Evolutionary conservation across 148 eudicot genomes (phyloP), one percentile per base, ranked within the genome.

Genomic region (Nepenthes gracilis): DNA sequence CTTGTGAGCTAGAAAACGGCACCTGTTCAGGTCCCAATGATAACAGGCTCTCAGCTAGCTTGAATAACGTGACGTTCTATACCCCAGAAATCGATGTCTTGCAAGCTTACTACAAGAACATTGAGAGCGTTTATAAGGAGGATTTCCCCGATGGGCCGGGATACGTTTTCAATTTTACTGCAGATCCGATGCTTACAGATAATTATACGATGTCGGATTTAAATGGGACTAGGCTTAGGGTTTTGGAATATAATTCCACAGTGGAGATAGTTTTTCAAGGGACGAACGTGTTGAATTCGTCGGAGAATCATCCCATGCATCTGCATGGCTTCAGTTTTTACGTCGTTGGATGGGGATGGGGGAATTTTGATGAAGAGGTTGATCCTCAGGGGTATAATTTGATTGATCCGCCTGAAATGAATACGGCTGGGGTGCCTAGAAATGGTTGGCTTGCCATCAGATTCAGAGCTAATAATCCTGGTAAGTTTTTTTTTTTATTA

Each of bases 241-340:
- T 78, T 1, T 60, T 78, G 36, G 65, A 78, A 0, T 71, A 67
- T 59, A 55, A 63, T 43, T 36, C 70, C 3, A 65, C 35, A 2
- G 66, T 78, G 58, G 82, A 78, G 74, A 43, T 78, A 1, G 79
- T 78, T 4, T 74, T 71, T 38, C 82, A 74, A 35, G 76, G 76
- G 10, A 74, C 82, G 11, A 78, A 71, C 33, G 34, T 65, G 37
- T 38, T 63, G 61, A 51, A 2, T 38, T 67, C 65, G 2, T 62
- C 75, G 1, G 64, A 66, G 36, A 68, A 78, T 54, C 82, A 78
- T 52, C 82, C 82, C 5, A 68, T 78, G 70, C 82, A 78, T 56
- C 54, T 74, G 45, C 79, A 78, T 55, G 82, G 82, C 0, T 62
- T 74, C 14, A 72, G 79, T 59, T 78, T 71, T 47, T 78, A 74